Percentiles rank a stretch among this genome's conserved stretches.
Evolutionary conservation across 257 asterid genomes (phyloP).

Genomic region (Solanum stenotomum): DNA sequence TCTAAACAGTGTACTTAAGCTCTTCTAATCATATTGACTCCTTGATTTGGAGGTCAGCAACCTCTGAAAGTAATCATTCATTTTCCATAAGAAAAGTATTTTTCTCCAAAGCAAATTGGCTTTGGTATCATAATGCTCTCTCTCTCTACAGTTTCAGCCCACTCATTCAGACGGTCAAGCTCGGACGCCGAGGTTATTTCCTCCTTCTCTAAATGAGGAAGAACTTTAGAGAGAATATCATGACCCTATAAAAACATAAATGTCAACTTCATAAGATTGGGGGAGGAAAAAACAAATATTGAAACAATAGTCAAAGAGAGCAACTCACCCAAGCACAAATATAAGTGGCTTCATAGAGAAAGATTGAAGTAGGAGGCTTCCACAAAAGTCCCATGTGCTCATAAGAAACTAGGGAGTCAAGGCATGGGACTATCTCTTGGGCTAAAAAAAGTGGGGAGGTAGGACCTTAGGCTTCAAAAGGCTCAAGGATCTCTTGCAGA

Average conservation of each 20-base stretch:
- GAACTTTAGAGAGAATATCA: neutral
- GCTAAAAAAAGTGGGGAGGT: neutral
- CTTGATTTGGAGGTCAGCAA: neutral
- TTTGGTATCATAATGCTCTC: neutral
- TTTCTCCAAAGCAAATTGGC: neutral
- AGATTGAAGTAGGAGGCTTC: neutral
- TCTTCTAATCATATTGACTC: neutral
- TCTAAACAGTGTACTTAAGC: neutral
- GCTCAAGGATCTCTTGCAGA: neutral
- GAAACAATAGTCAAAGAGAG: neutral
- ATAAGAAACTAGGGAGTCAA: neutral
- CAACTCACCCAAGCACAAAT: neutral
- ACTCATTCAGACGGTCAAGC: neutral
- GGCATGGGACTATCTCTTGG: neutral
- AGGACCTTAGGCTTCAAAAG: neutral
- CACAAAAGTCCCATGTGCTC: neutral
- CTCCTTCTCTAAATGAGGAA: neutral
- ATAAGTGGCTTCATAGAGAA: neutral
- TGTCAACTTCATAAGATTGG: too few relatives aligned
- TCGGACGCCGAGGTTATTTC: neutral
- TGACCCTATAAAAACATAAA: too few relatives aligned
- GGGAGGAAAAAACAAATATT: too few relatives aligned
- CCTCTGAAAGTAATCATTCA: neutral
- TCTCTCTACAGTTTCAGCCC: neutral
- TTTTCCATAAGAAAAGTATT: neutral